Evolutionary conservation across 2,329 filamentous ascomycete genomes (phyloP).

Genomic region (Graphium sp.): DNA sequence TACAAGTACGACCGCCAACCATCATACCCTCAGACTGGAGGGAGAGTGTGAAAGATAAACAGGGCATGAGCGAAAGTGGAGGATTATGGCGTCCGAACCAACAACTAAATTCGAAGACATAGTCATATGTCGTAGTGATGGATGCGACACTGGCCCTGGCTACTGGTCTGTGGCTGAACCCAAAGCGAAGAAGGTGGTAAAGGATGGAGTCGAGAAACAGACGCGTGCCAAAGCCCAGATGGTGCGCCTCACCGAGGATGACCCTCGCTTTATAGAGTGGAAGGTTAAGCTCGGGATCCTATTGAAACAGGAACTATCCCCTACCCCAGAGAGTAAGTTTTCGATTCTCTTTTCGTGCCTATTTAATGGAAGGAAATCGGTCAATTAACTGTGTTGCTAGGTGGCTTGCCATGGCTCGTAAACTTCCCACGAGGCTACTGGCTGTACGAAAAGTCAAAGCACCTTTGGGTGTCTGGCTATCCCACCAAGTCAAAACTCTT

Average conservation of each 20-base stretch:
- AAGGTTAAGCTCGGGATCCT: conserved; percentile 25
- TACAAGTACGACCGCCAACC: too few relatives aligned
- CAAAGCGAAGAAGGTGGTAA: conserved; percentile 17
- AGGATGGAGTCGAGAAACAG: conserved; percentile 17
- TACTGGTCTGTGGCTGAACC: conserved; percentile 21
- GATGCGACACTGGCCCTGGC: conserved; percentile 23
- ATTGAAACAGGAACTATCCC: conserved; percentile 25
- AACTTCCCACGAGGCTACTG: conserved; percentile 27
- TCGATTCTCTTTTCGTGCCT: background rate
- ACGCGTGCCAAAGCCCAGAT: conserved; percentile 24
- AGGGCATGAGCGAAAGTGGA: too few relatives aligned
- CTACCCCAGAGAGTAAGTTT: conserved; percentile 18
- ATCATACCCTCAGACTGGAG: too few relatives aligned
- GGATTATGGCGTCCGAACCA: too few relatives aligned
- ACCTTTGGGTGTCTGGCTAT: conserved; percentile 31
- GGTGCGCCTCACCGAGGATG: conserved; percentile 22
- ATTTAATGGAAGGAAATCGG: background rate
- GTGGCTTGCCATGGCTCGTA: conserved; percentile 25
- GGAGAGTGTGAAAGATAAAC: too few relatives aligned
- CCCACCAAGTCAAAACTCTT: conserved; percentile 29
- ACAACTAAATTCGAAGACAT: conserved; percentile 24
- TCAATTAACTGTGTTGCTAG: conserved; percentile 10
- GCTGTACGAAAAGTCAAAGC: conserved; percentile 28
- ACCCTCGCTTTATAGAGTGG: conserved; percentile 26
- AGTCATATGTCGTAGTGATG: conserved; percentile 25